phyloP scores from a whole-genome alignment of 495 filamentous ascomycete genomes.

The Penicillium chermesinum region DNA sequence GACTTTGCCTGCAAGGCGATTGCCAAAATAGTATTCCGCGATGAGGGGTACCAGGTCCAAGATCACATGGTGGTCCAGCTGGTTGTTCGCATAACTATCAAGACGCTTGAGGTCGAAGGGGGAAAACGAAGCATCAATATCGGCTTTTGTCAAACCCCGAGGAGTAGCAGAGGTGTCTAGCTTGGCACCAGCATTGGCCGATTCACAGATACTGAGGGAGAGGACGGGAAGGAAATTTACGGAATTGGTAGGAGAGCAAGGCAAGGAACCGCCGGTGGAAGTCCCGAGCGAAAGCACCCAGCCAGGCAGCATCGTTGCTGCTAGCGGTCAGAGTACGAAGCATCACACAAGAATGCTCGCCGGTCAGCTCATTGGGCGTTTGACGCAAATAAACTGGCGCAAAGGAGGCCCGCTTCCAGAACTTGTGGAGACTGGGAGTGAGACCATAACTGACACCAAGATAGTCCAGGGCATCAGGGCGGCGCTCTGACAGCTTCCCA shows the following conservation, averaged over 20 bases:
- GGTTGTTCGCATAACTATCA: slow-evolving; percentile 91
- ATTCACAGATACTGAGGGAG: slow-evolving; percentile 84
- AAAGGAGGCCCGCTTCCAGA: slow-evolving; percentile 91
- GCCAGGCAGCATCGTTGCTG: slow-evolving; percentile 68
- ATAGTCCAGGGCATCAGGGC: slow-evolving; percentile 80
- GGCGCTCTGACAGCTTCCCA: slow-evolving; percentile 77
- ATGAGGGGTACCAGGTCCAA: slow-evolving; percentile 85
- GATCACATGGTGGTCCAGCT: slow-evolving; percentile 96
- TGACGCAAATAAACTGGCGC: slow-evolving; percentile 90
- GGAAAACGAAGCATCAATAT: slow-evolving; percentile 70
- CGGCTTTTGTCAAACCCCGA: slow-evolving; percentile 56
- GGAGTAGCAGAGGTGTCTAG: slow-evolving; percentile 44
- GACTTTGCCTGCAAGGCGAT: slow-evolving; percentile 59
- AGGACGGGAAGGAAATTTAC: slow-evolving; percentile 73
- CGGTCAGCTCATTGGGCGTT: slow-evolving; percentile 92
- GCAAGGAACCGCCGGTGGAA: slow-evolving; percentile 88
- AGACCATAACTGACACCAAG: slow-evolving; percentile 93
- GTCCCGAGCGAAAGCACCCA: slow-evolving; percentile 83
- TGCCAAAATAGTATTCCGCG: slow-evolving; percentile 75
- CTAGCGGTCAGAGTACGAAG: slow-evolving; percentile 62
- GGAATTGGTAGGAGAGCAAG: slow-evolving; percentile 88
- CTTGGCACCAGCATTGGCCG: slow-evolving; percentile 68
- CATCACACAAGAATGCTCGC: slow-evolving; percentile 98
- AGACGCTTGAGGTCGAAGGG: slow-evolving; percentile 93
- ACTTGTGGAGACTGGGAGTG: slow-evolving; percentile 83